A percentile compares a stretch with the other conserved stretches of the same genome.
phyloP scores from a whole-genome alignment of 257 asterid species.

The Ligustrum vulgare region DNA sequence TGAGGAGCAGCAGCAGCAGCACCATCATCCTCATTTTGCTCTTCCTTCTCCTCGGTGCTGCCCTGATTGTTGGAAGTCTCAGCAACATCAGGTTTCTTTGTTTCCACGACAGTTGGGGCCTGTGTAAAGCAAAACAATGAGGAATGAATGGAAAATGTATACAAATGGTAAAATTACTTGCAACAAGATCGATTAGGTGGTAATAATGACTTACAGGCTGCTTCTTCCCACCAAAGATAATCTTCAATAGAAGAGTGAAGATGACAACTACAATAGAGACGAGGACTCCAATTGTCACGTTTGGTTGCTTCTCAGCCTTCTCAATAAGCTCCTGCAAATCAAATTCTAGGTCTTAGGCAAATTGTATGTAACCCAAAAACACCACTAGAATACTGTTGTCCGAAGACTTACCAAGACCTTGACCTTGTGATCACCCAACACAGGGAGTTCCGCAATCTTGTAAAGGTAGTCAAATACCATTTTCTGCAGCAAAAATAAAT shows the following conservation, averaged over 20 bases:
- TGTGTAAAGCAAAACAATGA: conserved; percentile 17
- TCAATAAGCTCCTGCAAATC: conserved; percentile 68
- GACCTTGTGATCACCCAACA: conserved; percentile 76
- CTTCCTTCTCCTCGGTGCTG: conserved; percentile 65
- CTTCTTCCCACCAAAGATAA: conserved; percentile 85
- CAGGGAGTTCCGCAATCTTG: conserved; percentile 79
- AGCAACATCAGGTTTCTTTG: conserved; percentile 50
- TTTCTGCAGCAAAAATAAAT: conserved; percentile 49
- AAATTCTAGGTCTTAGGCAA: conserved; percentile 5
- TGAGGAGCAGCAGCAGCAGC: conserved; percentile 48
- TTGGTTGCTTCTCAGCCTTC: conserved; percentile 87
- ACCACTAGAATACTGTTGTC: background rate
- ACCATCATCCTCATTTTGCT: conserved; percentile 29
- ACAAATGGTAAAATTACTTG: background rate
- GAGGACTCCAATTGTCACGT: conserved; percentile 66
- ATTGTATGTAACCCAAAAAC: background rate
- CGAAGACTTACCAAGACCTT: conserved; percentile 63
- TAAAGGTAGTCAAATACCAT: conserved; percentile 68
- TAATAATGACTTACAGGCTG: conserved; percentile 42
- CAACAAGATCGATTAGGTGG: background rate
- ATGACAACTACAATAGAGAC: conserved; percentile 48
- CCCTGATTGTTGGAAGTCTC: conserved; percentile 59
- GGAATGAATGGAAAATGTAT: background rate
- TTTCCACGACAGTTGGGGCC: conserved; percentile 46
- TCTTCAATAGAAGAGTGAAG: conserved; percentile 60